A percentile compares a stretch with the other conserved stretches of the same genome.
phyloP scores from a whole-genome alignment of 106 monocot species.

The Acanthochlamys bracteata region DNA sequence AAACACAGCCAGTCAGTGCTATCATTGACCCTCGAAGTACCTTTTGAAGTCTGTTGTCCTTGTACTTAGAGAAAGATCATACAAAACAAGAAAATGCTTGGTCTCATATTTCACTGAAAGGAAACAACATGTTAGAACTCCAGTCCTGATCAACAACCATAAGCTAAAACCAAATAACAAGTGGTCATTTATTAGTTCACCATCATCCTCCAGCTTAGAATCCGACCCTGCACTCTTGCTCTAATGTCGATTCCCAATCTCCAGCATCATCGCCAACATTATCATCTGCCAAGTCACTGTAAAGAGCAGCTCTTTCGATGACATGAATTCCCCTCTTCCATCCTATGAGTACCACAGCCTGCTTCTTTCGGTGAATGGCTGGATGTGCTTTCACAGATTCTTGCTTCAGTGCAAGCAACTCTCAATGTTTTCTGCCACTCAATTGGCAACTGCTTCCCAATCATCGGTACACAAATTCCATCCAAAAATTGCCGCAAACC shows the following conservation, averaged over 20 bases:
- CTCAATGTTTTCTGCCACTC: background rate
- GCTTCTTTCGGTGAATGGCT: background rate
- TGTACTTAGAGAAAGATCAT: slow-evolving; percentile 64
- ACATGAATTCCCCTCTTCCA: slow-evolving; percentile 44
- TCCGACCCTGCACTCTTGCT: slow-evolving; percentile 3
- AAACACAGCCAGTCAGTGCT: slow-evolving; percentile 79
- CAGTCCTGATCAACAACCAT: background rate
- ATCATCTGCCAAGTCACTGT: slow-evolving; percentile 47
- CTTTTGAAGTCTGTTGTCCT: slow-evolving; percentile 66
- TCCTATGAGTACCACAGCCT: slow-evolving; percentile 1
- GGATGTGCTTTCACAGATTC: background rate
- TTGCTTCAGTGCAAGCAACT: slow-evolving; percentile 3
- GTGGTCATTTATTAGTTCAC: background rate
- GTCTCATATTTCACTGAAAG: slow-evolving; percentile 45
- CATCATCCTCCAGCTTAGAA: slow-evolving; percentile 11
- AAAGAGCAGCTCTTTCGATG: slow-evolving; percentile 29
- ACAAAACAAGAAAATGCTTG: slow-evolving; percentile 67
- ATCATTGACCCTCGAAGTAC: slow-evolving; percentile 68
- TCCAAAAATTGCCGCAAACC: background rate
- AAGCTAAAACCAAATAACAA: slow-evolving; percentile 6
- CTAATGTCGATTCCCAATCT: no score
- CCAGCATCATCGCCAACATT: background rate
- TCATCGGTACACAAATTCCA: slow-evolving; percentile 14
- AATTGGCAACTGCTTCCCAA: slow-evolving; percentile 52
- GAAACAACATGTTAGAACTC: slow-evolving; percentile 12